These are phyloP conservation scores for Boletus rubroflammeus DNA, from an alignment of 768 basidiomycete species.

Conservation along the genomic window DNA sequence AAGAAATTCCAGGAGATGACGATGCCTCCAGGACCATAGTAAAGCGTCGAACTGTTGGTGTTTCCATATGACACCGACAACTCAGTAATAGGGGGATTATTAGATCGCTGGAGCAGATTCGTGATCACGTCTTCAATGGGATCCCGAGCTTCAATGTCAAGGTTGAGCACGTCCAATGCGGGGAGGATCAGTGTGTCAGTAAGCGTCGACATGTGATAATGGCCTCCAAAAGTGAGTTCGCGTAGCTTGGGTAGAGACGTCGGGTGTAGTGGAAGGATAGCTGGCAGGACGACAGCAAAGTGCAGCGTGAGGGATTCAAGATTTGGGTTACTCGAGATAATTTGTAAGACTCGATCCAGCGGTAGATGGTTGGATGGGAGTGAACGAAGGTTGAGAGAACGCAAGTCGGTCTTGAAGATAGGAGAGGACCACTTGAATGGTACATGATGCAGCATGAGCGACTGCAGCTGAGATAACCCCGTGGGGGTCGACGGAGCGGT, in stretches of 20 bases:
- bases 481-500: conserved; percentile 32
- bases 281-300: conserved; percentile 55
- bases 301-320: conserved; percentile 58
- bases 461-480: conserved; percentile 46
- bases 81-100: conserved; percentile 50
- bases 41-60: conserved; percentile 40
- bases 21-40: conserved; percentile 55
- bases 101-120: conserved; percentile 56
- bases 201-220: conserved; percentile 58
- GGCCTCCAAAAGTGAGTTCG: conserved; percentile 59
- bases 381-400: conserved; percentile 58
- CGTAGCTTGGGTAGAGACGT: conserved; percentile 54
- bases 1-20: conserved; percentile 69
- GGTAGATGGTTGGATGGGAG: conserved; percentile 61
- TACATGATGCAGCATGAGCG: conserved; percentile 63
- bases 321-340: conserved; percentile 53
- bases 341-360: conserved; percentile 65
- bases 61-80: conserved; percentile 62
- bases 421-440: conserved; percentile 80
- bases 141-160: conserved; percentile 75
- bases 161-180: conserved; percentile 49
- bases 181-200: conserved; percentile 62
- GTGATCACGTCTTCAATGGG: conserved; percentile 70
- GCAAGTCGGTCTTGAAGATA: conserved; percentile 58
- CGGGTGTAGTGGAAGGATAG: conserved; percentile 58